phyloP scores from a whole-genome alignment of 148 eudicot genomes.

The Camellia sinensis region DNA sequence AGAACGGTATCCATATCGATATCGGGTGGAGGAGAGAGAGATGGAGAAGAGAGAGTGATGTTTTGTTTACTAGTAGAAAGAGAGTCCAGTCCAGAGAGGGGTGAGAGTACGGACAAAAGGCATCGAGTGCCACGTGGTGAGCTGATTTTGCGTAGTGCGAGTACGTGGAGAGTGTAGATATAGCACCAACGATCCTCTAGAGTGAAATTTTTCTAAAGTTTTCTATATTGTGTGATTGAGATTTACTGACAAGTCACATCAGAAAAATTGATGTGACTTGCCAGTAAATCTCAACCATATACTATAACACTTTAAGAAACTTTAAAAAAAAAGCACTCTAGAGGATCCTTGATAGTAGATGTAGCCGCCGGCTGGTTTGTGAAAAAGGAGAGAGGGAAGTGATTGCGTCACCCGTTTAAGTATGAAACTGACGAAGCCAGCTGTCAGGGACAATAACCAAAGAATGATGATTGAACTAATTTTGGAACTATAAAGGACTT shows the following conservation, averaged over 20 bases:
- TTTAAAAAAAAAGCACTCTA: no score
- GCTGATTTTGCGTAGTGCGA: background rate
- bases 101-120: conserved; percentile 10
- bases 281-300: no score
- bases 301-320: no score
- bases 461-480: no score
- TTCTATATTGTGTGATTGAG: no score
- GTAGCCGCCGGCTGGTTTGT: background rate
- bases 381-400: background rate
- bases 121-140: background rate
- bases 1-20: conserved; percentile 27
- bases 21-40: conserved; percentile 28
- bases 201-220: no score
- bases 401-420: background rate
- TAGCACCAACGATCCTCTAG: no score
- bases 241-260: no score
- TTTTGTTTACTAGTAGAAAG: background rate
- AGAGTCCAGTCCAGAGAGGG: background rate
- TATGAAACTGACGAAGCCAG: background rate
- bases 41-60: background rate
- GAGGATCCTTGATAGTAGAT: no score
- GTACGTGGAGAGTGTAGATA: background rate
- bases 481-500: no score
- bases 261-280: no score
- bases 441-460: background rate